Evolutionary conservation across 139 green algal genomes (phyloP), one percentile per base, ranked within the genome.

Genomic region (Zygnema cylindricum): DNA sequence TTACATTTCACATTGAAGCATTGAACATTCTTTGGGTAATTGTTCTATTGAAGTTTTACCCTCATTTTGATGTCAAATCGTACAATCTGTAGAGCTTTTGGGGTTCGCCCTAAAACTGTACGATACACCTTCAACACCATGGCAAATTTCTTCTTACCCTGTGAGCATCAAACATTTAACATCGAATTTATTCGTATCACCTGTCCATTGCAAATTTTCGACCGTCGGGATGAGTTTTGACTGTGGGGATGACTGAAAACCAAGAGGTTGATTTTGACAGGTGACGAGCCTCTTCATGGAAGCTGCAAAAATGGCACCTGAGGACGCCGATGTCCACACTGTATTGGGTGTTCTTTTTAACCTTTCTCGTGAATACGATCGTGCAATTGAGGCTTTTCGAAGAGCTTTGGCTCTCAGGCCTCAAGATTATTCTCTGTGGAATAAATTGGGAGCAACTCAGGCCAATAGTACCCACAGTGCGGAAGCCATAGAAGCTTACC

Each of bases 281-380:
- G 86, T 91, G 69, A 81, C 43, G 40, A 16, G 35, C 2, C 36
- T 93, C 25, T 94, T 93, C 83, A 40, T 43, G 22, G 57, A 43
- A 0, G 94, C 93, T 0, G 81, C 91, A 0, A 25, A 39, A 2
- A 55, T 84, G 32, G 43, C 87, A 2, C 93, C 94, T 3, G 42
- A 85, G 16, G 96, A 99, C 77, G 91, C 95, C 3, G 96, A 99
- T 88, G 87, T 92, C 36, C 83, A 95, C 30, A 89, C 95, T n/a
- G 97, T 97, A 3, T 91, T 98, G 41, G 97, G 97, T 0, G 97
- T 99, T 77, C 88, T 98, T 78, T 94, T 96, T 86, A 98, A 98
- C 92, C 94, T 99, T 57, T 89, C 87, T 0, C 84, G 97, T 0
- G 85, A 96, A 41, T 99, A 96, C 91, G 92, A 95, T 75, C 82